phyloP scores from a whole-genome alignment of 352 stramenopile species.

The Phytophthora tubulina region DNA sequence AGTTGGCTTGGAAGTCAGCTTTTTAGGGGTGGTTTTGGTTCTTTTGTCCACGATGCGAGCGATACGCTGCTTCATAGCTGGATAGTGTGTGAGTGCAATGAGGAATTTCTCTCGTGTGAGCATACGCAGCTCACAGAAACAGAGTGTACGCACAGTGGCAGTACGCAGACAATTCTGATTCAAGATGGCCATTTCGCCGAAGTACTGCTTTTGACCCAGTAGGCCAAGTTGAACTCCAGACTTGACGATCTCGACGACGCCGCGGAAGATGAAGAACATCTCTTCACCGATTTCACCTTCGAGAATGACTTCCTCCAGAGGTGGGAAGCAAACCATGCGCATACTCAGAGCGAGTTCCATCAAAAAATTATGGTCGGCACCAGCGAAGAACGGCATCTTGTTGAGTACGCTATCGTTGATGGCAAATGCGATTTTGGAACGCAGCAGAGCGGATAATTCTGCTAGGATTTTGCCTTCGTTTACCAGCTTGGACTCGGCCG shows the following conservation, averaged over 20 bases:
- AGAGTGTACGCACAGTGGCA: constrained; percentile 77
- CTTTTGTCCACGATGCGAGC: constrained; percentile 80
- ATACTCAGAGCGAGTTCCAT: constrained; percentile 86
- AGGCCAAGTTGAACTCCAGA: constrained; percentile 68
- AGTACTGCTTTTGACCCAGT: constrained; percentile 85
- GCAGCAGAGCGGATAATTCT: constrained; percentile 74
- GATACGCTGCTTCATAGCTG: constrained; percentile 82
- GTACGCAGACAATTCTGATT: constrained; percentile 79
- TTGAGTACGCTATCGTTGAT: constrained; percentile 87
- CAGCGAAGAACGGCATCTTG: constrained; percentile 86
- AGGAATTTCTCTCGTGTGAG: constrained; percentile 84
- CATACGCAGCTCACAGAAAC: constrained; percentile 87
- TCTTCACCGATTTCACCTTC: constrained; percentile 86
- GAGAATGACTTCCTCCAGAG: constrained; percentile 81
- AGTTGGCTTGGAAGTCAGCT: constrained; percentile 22
- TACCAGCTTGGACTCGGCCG: constrained; percentile 72
- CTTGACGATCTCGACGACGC: constrained; percentile 76
- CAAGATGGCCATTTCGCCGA: constrained; percentile 86
- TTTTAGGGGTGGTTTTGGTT: constrained; percentile 49
- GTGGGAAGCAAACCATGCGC: constrained; percentile 86
- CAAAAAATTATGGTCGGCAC: constrained; percentile 82
- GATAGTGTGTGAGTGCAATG: constrained; percentile 75
- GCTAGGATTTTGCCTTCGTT: constrained; percentile 79
- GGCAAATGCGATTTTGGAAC: constrained; percentile 81
- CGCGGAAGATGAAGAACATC: constrained; percentile 90